Evolutionary conservation across 148 eudicot species (phyloP).

Genomic region (Nepenthes gracilis): DNA sequence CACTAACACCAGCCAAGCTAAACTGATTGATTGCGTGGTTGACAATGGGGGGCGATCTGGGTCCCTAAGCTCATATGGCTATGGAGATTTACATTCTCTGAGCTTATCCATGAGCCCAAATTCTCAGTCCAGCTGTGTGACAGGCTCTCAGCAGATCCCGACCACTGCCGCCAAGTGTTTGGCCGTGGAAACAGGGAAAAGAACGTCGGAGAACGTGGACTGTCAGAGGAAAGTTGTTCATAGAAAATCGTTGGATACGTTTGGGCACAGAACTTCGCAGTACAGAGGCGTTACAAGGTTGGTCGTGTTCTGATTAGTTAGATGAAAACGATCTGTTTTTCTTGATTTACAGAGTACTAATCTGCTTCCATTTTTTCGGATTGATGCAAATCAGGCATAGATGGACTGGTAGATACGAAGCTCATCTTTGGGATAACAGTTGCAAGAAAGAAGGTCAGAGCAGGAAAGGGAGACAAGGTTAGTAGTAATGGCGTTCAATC

Average conservation of each 20-base stretch:
- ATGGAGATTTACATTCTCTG: conserved; percentile 62
- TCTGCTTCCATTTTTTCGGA: not conserved
- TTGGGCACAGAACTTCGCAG: conserved; percentile 23
- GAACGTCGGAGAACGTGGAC: conserved; percentile 34
- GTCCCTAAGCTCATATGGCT: conserved; percentile 24
- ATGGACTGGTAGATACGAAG: conserved; percentile 69
- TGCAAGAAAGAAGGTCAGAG: conserved; percentile 96
- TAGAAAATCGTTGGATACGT: not conserved
- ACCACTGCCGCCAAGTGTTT: conserved; percentile 6
- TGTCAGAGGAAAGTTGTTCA: conserved; percentile 31
- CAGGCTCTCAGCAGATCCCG: conserved; percentile 34
- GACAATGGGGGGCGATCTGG: conserved; percentile 23
- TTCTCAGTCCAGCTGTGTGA: conserved; percentile 72
- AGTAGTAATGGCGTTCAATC: not conserved
- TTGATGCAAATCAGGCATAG: conserved; percentile 46
- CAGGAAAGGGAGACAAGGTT: conserved; percentile 96
- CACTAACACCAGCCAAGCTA: conserved; percentile 6
- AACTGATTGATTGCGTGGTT: conserved; percentile 5
- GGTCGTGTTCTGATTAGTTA: not conserved
- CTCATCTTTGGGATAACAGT: conserved; percentile 71
- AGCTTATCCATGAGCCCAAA: conserved; percentile 92
- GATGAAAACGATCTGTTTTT: not conserved
- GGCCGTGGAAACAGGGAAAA: conserved; percentile 47
- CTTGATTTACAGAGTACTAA: not conserved
- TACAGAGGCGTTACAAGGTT: conserved; percentile 96